Conservation (phyloP, 768 basidiomycete species). For the Lanmaoa rubissima region DNA sequence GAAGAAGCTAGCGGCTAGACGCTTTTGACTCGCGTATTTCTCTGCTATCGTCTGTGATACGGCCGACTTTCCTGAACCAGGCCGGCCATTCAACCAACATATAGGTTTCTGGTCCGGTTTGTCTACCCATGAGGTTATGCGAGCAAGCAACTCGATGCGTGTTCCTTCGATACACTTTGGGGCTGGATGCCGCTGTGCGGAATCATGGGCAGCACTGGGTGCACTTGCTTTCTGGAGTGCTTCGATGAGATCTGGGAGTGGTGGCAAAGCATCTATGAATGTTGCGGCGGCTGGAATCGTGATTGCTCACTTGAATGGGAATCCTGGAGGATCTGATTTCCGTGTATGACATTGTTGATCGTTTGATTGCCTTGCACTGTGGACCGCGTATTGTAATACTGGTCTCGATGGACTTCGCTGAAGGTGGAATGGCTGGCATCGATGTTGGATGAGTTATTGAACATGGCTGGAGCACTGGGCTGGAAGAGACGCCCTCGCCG, state of each 20-base stretch:
- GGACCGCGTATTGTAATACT: slow-evolving; percentile 7
- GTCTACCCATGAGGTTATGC: slow-evolving; percentile 14
- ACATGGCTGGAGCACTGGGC: not conserved
- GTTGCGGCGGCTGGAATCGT: not conserved
- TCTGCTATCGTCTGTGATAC: slow-evolving; percentile 34
- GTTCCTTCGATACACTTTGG: slow-evolving; percentile 25
- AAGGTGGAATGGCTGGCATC: not conserved
- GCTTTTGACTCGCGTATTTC: slow-evolving; percentile 15
- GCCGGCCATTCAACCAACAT: slow-evolving; percentile 28
- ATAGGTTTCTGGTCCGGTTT: slow-evolving; percentile 4
- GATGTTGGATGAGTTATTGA: slow-evolving; percentile 1
- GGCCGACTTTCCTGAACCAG: slow-evolving; percentile 28
- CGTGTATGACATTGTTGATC: slow-evolving; percentile 16
- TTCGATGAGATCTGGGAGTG: slow-evolving; percentile 11
- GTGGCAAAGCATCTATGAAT: not conserved
- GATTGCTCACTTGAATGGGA: slow-evolving; percentile 3
- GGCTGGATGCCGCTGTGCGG: slow-evolving; percentile 19
- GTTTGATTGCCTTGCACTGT: slow-evolving; percentile 20
- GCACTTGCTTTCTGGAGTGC: slow-evolving; percentile 16
- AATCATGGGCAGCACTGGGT: slow-evolving; percentile 20
- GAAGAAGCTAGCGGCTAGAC: slow-evolving; percentile 37
- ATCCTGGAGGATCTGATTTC: slow-evolving; percentile 20
- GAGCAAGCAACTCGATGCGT: slow-evolving; percentile 18
- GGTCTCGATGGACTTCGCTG: slow-evolving; percentile 18
- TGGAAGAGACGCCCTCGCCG: too few species aligned